phyloP scores from a whole-genome alignment of 2,329 filamentous ascomycete genomes.

The Elsinoe ampelina region DNA sequence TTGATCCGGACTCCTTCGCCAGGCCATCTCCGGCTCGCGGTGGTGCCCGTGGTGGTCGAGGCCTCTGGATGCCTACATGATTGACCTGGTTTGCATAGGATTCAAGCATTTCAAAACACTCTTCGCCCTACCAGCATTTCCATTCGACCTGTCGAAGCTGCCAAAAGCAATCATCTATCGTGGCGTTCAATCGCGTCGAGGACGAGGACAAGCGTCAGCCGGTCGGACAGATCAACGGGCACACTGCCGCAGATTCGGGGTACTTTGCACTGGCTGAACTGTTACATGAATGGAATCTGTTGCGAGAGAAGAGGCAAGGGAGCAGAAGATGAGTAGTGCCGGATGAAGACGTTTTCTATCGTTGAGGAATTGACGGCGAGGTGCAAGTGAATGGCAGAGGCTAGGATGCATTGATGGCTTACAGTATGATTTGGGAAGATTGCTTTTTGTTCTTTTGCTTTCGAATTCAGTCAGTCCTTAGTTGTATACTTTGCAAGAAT shows the following conservation, averaged over 20 bases:
- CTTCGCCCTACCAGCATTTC: not conserved
- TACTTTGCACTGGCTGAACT: too few relatives aligned
- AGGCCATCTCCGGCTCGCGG: slow-evolving; percentile 24
- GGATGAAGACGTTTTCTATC: too few relatives aligned
- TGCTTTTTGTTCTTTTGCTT: not conserved
- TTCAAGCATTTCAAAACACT: not conserved
- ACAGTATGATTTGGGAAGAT: not conserved
- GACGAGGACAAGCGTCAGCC: too few relatives aligned
- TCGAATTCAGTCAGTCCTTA: not conserved
- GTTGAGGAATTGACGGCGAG: too few relatives aligned
- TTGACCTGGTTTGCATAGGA: not conserved
- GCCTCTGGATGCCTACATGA: slow-evolving; percentile 29
- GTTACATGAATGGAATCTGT: too few relatives aligned
- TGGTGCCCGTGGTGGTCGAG: slow-evolving; percentile 23
- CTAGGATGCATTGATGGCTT: not conserved
- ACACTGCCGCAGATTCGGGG: too few relatives aligned
- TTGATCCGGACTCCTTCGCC: slow-evolving; percentile 31
- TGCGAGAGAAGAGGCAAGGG: too few relatives aligned
- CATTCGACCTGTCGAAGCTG: too few relatives aligned
- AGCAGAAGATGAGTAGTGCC: too few relatives aligned
- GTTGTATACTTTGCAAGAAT: slow-evolving; percentile 1
- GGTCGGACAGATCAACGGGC: too few relatives aligned
- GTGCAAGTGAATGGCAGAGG: not conserved
- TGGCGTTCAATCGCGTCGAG: too few relatives aligned
- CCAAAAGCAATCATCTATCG: too few relatives aligned